Base-by-base conservation (phyloP, 2,329 filamentous ascomycete species). In the Nemania sp. region DNA sequence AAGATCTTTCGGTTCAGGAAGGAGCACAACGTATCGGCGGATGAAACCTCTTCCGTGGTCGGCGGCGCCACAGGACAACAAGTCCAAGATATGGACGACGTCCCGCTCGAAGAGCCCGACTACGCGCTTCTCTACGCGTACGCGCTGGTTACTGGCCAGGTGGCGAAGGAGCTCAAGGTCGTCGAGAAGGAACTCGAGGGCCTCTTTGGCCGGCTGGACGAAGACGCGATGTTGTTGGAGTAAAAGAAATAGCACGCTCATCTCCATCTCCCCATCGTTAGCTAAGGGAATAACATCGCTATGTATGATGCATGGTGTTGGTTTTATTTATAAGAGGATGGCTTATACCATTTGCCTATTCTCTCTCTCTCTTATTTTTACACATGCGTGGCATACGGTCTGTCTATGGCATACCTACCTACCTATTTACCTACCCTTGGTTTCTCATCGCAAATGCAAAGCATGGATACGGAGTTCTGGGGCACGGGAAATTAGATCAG, bases 71-170 rank as follows among this genome's bases (percentile, higher is more conserved):
- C 64, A 56, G 62, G 25, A 29, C 25, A 51, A 15, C 68, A 62
- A 32, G 66, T 67, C 18, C 72, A 70, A 7, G 63, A 69, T 12
- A 65, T 73, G 35, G 69, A 74, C 43, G 67, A 75, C 32, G 73
- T 79, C 13, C 70, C 74, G 15, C 81, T 87, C 1, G 87, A 87
- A 65, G 90, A 93, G 73, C 85, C 86, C 64, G 95, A 99, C 72
- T 98, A 95, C 74, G 92, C 94, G 65, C 79, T 98, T 67, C 77
- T 98, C 45, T 99, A 98, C 77, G 93, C 94, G 17, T 99, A 97
- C 77, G 91, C 85, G 2, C 77, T 90, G 46, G 86, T 90, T 49
- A 89, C 87, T 7, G 82, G 85, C 45, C 86, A 89, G 74, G 82
- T 90, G 20, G 85, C 86, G 1, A 85, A 86, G 56, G 87, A 89